Percentiles rank a stretch among this genome's conserved stretches.
phyloP scores from a whole-genome alignment of 2,329 filamentous ascomycete genomes.

The Didymellaceae sp. region DNA sequence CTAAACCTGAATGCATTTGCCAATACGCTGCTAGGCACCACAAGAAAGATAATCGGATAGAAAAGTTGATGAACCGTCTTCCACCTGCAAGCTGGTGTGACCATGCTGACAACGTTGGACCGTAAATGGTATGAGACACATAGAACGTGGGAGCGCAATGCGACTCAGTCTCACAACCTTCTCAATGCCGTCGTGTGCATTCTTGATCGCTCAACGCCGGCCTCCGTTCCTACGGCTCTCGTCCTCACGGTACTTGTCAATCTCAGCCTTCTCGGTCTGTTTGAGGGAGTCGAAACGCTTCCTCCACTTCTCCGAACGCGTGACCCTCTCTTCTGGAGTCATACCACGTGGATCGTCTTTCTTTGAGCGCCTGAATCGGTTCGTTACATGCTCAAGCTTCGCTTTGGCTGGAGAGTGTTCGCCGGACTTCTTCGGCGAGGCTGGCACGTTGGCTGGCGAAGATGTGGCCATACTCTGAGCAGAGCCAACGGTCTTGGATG shows the following conservation, averaged over 20 bases:
- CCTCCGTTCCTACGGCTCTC: slow-evolving; percentile 13
- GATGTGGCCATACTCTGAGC: slow-evolving; percentile 23
- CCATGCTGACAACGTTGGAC: not conserved
- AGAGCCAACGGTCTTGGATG: slow-evolving; percentile 25
- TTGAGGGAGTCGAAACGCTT: slow-evolving; percentile 45
- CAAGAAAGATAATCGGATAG: not conserved
- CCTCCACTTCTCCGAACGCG: slow-evolving; percentile 46
- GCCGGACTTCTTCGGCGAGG: slow-evolving; percentile 46
- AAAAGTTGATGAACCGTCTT: not conserved
- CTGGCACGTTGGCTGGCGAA: slow-evolving; percentile 34
- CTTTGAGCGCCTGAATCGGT: slow-evolving; percentile 51
- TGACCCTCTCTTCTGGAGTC: slow-evolving; percentile 47
- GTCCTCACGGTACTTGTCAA: slow-evolving; percentile 28
- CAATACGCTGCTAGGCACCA: slow-evolving; percentile 1
- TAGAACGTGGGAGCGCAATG: not conserved
- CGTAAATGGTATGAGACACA: not conserved
- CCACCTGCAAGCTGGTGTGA: not conserved
- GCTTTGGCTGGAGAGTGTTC: slow-evolving; percentile 54
- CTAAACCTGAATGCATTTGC: slow-evolving; percentile 2
- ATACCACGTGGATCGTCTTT: slow-evolving; percentile 45
- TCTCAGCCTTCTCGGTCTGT: slow-evolving; percentile 36
- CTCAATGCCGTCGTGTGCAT: not conserved
- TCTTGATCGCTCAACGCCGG: slow-evolving; percentile 1
- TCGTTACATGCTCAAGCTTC: slow-evolving; percentile 56
- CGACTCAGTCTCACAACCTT: not conserved